These are phyloP conservation scores for Malbranchea cinnamomea DNA, from an alignment of 2,329 filamentous ascomycete species.

Conservation along the genomic window DNA sequence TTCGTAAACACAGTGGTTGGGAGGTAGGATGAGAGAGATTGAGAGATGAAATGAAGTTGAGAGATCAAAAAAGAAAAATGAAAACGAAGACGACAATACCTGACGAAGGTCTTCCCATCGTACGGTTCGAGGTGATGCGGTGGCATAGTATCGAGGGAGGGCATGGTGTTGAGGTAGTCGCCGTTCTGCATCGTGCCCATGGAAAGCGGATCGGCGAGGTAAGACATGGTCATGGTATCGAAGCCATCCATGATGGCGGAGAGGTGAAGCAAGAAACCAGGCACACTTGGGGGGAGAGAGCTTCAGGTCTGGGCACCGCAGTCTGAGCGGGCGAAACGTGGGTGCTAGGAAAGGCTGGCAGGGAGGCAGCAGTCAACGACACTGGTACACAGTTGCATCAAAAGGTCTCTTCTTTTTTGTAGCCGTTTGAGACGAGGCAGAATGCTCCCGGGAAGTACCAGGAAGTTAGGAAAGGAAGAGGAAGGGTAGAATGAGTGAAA, in stretches of 20 bases:
- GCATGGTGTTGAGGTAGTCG: constrained; percentile 34
- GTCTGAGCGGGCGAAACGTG: constrained; percentile 5
- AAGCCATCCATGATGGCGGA: constrained; percentile 40
- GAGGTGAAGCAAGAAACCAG: constrained; percentile 4
- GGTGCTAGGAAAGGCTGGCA: background rate
- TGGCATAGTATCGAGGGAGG: constrained; percentile 39
- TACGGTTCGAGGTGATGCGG: constrained; percentile 46
- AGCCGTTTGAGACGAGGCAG: background rate
- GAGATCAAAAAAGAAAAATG: constrained; percentile 11
- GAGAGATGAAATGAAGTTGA: constrained; percentile 6
- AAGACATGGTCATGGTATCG: constrained; percentile 49
- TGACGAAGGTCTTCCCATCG: constrained; percentile 45
- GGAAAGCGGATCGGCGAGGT: constrained; percentile 42
- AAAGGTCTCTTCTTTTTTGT: too few relatives aligned
- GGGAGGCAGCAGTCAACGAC: background rate
- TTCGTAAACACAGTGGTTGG: constrained; percentile 1
- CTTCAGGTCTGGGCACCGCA: background rate
- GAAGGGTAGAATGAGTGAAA: constrained; percentile 5
- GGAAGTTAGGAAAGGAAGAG: constrained; percentile 5
- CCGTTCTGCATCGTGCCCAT: constrained; percentile 36
- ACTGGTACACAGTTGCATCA: too few relatives aligned
- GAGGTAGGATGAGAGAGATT: constrained; percentile 13
- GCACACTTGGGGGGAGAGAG: constrained; percentile 2
- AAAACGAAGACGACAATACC: constrained; percentile 28
- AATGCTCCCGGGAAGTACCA: constrained; percentile 2